These are phyloP conservation scores for Solanum hybrid DNA, from an alignment of 305 asterid species.

Conservation along the genomic window DNA sequence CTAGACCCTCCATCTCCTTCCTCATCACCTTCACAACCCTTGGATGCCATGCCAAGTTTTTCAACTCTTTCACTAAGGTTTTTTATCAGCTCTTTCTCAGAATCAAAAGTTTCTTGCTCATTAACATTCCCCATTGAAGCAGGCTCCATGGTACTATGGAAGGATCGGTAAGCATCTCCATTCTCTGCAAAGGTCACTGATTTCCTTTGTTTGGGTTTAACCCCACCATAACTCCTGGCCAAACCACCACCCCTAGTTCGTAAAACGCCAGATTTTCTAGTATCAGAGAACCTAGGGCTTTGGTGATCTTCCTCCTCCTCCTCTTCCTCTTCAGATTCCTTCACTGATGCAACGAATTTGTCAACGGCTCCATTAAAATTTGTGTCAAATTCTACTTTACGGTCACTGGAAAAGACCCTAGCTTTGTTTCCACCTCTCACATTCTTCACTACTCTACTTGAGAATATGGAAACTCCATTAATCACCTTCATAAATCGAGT, in stretches of 20 bases:
- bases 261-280: constrained; percentile 12
- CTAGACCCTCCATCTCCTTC: constrained; percentile 36
- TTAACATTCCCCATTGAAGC: constrained; percentile 21
- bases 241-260: neutral
- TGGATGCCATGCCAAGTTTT: constrained; percentile 28
- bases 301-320: constrained; percentile 27
- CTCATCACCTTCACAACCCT: constrained; percentile 26
- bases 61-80: constrained; percentile 32
- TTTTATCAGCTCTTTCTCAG: constrained; percentile 25
- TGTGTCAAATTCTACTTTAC: constrained; percentile 12
- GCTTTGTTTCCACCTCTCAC: constrained; percentile 24
- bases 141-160: neutral
- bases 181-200: constrained; percentile 58
- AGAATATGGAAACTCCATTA: constrained; percentile 24
- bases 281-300: constrained; percentile 12
- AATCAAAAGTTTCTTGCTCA: constrained; percentile 20
- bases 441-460: constrained; percentile 22
- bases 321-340: constrained; percentile 34
- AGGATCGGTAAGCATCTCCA: neutral
- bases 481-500: constrained; percentile 37
- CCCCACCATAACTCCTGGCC: constrained; percentile 11
- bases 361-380: constrained; percentile 17
- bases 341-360: constrained; percentile 18
- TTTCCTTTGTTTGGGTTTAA: constrained; percentile 41
- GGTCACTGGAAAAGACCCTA: constrained; percentile 17